A percentile compares a stretch with the other conserved stretches of the same genome.
Evolutionary conservation across 2,329 filamentous ascomycete genomes (phyloP).

Genomic region (Talaromyces sp.): DNA sequence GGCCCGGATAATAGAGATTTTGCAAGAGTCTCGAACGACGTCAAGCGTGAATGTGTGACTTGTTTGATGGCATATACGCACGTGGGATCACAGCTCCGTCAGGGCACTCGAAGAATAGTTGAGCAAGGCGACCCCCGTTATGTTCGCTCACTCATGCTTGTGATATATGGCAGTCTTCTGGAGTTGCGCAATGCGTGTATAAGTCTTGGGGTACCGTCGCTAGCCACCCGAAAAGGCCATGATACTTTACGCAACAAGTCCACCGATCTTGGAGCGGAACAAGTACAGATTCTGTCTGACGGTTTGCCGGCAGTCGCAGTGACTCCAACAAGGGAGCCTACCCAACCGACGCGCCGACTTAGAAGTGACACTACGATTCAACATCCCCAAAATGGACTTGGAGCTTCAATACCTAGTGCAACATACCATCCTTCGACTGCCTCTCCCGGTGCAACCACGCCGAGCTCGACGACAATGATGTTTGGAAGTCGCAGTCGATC

Average conservation of each 20-base stretch:
- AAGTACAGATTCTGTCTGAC: constrained; percentile 28
- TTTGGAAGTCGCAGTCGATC: constrained; percentile 41
- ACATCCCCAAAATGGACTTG: constrained; percentile 33
- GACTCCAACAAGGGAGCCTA: constrained; percentile 48
- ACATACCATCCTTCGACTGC: constrained; percentile 30
- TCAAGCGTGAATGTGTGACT: constrained; percentile 47
- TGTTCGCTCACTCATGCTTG: constrained; percentile 56
- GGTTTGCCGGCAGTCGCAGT: constrained; percentile 30
- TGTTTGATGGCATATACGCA: constrained; percentile 50
- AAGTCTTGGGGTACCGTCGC: constrained; percentile 45
- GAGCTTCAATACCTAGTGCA: constrained; percentile 13
- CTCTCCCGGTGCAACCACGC: constrained; percentile 31
- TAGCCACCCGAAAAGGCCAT: constrained; percentile 30
- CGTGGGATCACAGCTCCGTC: constrained; percentile 48
- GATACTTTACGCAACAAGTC: constrained; percentile 19
- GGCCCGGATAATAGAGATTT: constrained; percentile 51
- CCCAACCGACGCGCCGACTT: constrained; percentile 43
- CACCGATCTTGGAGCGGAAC: constrained; percentile 15
- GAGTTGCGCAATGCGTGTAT: constrained; percentile 59
- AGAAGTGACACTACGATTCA: constrained; percentile 52
- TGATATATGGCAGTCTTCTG: constrained; percentile 56
- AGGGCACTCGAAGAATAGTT: constrained; percentile 51
- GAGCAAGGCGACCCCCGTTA: constrained; percentile 55
- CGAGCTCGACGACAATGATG: constrained; percentile 27
- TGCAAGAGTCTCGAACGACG: constrained; percentile 36